A percentile compares a stretch with the other conserved stretches of the same genome.
Evolutionary conservation across 257 asterid genomes (phyloP).

Genomic region (Solanum tarapatanum): DNA sequence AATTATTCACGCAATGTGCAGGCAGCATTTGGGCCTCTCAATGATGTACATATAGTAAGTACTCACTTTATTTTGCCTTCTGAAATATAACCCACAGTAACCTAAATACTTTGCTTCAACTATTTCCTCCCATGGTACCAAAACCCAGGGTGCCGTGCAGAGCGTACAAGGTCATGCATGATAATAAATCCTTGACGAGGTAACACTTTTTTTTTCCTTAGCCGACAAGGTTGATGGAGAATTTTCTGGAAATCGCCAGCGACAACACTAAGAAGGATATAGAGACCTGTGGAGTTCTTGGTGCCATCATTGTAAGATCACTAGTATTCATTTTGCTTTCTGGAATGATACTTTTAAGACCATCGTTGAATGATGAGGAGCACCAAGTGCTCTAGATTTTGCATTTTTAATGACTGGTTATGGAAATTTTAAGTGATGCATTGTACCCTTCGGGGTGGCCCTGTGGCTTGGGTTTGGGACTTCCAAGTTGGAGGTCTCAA

Average conservation of each 20-base stretch:
- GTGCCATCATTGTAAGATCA: constrained; percentile 35
- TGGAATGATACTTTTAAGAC: neutral
- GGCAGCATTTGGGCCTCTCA: constrained; percentile 11
- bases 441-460: too few species aligned
- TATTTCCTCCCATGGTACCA: neutral
- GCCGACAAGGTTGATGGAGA: constrained; percentile 36
- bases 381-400: neutral
- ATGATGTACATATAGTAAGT: constrained; percentile 36
- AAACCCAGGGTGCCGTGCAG: neutral
- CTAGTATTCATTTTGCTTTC: neutral
- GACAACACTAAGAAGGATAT: constrained; percentile 30
- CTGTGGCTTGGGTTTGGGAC: too few species aligned
- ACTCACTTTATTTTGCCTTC: neutral
- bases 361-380: neutral
- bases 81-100: neutral
- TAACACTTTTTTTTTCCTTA: constrained; percentile 2
- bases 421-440: neutral
- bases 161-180: neutral
- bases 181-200: neutral
- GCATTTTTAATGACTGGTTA: neutral
- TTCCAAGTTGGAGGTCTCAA: too few species aligned
- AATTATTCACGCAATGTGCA: constrained; percentile 8
- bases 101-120: neutral
- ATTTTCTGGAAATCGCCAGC: constrained; percentile 28
- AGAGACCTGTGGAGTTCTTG: constrained; percentile 51